phyloP scores from a whole-genome alignment of 2,329 filamentous ascomycete genomes.

The Helminthosporium solani region DNA sequence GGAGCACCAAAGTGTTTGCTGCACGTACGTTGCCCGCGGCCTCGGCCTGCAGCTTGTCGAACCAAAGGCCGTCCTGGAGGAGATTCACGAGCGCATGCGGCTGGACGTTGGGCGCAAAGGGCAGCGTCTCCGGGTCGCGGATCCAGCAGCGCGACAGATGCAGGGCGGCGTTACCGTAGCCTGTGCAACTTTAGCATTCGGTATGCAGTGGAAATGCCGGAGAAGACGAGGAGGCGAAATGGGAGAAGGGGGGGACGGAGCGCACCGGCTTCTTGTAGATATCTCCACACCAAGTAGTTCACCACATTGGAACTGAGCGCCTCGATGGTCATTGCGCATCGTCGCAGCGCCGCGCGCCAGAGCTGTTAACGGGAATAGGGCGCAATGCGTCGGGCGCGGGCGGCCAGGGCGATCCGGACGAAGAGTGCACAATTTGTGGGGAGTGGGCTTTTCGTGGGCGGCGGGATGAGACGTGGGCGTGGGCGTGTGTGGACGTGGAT shows the following conservation, averaged over 20 bases:
- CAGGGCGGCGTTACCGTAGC: constrained; percentile 60
- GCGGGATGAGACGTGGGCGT: too few species aligned
- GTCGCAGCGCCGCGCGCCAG: constrained; percentile 20
- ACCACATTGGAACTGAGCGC: constrained; percentile 61
- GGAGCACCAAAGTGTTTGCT: neutral
- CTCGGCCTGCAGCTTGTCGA: constrained; percentile 47
- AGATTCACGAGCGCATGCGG: constrained; percentile 61
- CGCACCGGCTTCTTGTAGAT: constrained; percentile 44
- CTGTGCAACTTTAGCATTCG: constrained; percentile 34
- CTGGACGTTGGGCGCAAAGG: constrained; percentile 61
- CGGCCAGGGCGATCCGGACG: too few species aligned
- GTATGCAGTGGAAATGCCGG: too few species aligned
- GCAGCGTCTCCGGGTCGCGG: constrained; percentile 60
- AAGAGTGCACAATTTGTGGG: too few species aligned
- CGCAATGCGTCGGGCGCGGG: neutral
- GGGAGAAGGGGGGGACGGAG: neutral
- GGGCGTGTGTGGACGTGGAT: too few species aligned
- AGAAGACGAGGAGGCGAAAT: neutral
- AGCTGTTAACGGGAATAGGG: too few species aligned
- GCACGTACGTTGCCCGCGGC: constrained; percentile 36
- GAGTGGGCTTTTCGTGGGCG: neutral
- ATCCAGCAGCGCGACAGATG: constrained; percentile 64
- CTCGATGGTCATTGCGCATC: constrained; percentile 45
- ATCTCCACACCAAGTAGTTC: constrained; percentile 70
- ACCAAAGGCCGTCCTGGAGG: constrained; percentile 62